Percentiles rank a stretch among this genome's conserved stretches.
These are phyloP conservation scores for Hypoxylon rickii DNA, from an alignment of 495 filamentous ascomycete species.

Conservation along the genomic window DNA sequence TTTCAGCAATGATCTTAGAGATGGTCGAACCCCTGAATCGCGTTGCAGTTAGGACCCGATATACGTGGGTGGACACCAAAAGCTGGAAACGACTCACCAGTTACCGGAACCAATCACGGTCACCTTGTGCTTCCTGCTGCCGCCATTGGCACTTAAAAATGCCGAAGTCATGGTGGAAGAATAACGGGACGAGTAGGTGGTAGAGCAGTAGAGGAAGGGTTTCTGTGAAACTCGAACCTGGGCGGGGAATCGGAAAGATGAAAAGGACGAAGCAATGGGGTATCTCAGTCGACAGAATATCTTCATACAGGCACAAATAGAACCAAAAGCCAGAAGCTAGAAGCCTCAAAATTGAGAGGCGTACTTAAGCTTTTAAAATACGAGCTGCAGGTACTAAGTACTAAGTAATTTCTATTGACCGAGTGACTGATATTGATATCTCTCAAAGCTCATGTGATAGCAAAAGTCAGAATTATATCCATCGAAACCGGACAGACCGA, in stretches of 20 bases:
- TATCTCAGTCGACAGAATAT: slow-evolving; percentile 24
- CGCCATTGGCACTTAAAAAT: slow-evolving; percentile 34
- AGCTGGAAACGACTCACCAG: slow-evolving; percentile 62
- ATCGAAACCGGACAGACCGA: slow-evolving; percentile 25
- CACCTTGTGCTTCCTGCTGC: slow-evolving; percentile 82
- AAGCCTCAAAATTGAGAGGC: neutral
- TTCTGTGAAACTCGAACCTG: slow-evolving; percentile 7
- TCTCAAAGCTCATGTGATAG: slow-evolving; percentile 26
- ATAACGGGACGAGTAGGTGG: neutral
- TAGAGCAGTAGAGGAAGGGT: slow-evolving; percentile 7
- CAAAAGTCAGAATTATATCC: slow-evolving; percentile 2
- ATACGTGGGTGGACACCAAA: neutral
- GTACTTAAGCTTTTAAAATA: slow-evolving; percentile 15
- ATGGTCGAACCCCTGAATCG: slow-evolving; percentile 84
- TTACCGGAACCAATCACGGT: slow-evolving; percentile 95
- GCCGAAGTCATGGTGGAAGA: slow-evolving; percentile 24
- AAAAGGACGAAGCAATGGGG: slow-evolving; percentile 13
- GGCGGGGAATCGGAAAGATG: slow-evolving; percentile 16
- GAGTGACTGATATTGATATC: no score
- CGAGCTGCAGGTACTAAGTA: neutral
- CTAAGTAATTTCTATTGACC: no score
- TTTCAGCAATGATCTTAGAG: slow-evolving; percentile 95
- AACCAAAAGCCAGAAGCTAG: no score
- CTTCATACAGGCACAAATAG: slow-evolving; percentile 26
- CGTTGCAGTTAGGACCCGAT: slow-evolving; percentile 14